These are phyloP conservation scores for Alnus rubra DNA, from an alignment of 306 rosid species.

Conservation along the genomic window DNA sequence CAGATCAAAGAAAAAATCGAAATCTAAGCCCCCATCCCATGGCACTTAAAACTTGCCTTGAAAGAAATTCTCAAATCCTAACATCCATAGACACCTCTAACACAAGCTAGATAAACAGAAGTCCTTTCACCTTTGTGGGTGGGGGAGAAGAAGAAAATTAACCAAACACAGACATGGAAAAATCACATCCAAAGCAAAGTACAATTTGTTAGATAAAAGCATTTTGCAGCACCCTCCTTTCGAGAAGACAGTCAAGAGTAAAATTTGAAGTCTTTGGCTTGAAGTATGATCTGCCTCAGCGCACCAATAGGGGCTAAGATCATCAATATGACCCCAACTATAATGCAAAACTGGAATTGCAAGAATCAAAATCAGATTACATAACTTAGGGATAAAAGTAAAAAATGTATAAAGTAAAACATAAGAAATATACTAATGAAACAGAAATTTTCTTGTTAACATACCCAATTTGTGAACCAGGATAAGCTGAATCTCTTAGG, in stretches of 20 bases:
- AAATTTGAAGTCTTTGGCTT: slow-evolving; percentile 28
- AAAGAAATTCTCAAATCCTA: too few relatives aligned
- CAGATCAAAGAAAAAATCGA: too few relatives aligned
- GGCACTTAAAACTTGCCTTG: too few relatives aligned
- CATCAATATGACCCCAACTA: slow-evolving; percentile 21
- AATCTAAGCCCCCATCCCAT: too few relatives aligned
- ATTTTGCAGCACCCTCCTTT: not conserved
- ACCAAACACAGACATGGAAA: not conserved
- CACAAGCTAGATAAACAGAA: too few relatives aligned
- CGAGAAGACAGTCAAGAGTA: slow-evolving; percentile 8
- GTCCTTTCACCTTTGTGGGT: too few relatives aligned
- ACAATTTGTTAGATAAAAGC: not conserved
- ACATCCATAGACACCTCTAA: too few relatives aligned
- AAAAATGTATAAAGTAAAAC: not conserved
- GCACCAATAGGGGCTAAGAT: slow-evolving; percentile 33
- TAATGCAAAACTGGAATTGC: slow-evolving; percentile 26
- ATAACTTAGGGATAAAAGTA: not conserved
- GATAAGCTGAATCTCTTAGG: slow-evolving; percentile 39
- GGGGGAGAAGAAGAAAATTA: too few relatives aligned
- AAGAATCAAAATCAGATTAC: not conserved
- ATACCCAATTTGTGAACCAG: slow-evolving; percentile 44
- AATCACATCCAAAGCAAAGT: not conserved
- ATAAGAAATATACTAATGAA: too few relatives aligned
- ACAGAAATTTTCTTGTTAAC: not conserved
- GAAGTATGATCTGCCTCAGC: slow-evolving; percentile 26